Evolutionary conservation across 129 eudicot species (phyloP), one percentile per base, ranked within the genome.

Genomic region (Deinandra increscens): DNA sequence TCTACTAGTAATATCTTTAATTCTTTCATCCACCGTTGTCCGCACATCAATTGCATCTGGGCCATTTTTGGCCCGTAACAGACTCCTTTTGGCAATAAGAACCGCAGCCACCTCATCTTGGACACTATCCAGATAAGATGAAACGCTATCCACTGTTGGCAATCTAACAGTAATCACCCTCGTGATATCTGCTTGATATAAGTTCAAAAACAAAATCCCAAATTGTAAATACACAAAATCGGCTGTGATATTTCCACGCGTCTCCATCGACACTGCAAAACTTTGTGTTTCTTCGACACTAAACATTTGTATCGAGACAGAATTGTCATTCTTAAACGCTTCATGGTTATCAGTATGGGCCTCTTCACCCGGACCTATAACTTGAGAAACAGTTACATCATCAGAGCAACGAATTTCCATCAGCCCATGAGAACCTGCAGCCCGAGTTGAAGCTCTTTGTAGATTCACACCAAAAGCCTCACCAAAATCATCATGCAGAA

Each of bases 251-350:
- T 93, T 91, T 42, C 78, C 79, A 23, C 80, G 83, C 33, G 86
- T 73, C 67, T 93, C 98, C 92, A 93, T 82, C n/a, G 87, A 86
- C 26, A 93, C 64, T 7, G 95, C 84, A 78, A 93, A 93, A 79
- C 98, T 79, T 68, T 89, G 98, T 54, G 96, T 84, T 76, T 93
- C 98, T 81, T 93, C 98, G 49, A 93, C 90, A 39, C 98, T 93
- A 12, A 84, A 46, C 96, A 93, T 81, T 66, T 89, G 88, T 70
- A 93, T 45, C 10, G 84, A 79, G 34, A 93, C 80, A 29, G 95
- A 84, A 60, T 60, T 69, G 59, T 93, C 98, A 9, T 75, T 89
- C 78, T 89, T 89, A 37, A 93, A 93, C 12, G 55, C 60, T 74
- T 93, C 98, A 59, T 80, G 84, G 64, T 66, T 83, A 38, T 93